Conservation (phyloP, 2,329 filamentous ascomycete genomes). For the Alternaria brassicicola region DNA sequence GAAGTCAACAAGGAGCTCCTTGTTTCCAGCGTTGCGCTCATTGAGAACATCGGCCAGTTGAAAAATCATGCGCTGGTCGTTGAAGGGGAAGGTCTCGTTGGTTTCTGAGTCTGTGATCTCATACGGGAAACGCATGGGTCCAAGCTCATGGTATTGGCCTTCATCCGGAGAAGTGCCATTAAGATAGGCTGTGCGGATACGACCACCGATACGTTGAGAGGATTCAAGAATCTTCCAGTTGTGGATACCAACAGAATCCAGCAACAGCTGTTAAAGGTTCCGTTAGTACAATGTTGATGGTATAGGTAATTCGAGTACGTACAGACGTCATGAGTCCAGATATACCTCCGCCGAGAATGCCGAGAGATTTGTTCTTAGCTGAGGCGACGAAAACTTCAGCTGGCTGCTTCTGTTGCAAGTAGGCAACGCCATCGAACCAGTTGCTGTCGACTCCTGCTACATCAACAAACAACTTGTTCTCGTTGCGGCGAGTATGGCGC, state of each 20-base stretch:
- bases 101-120: slow-evolving; percentile 53
- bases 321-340: slow-evolving; percentile 62
- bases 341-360: slow-evolving; percentile 68
- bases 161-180: slow-evolving; percentile 61
- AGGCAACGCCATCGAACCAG: slow-evolving; percentile 68
- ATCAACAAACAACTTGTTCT: slow-evolving; percentile 42
- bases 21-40: slow-evolving; percentile 58
- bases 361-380: slow-evolving; percentile 62
- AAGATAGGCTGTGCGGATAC: slow-evolving; percentile 66
- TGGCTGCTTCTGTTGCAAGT: slow-evolving; percentile 60
- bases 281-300: not conserved
- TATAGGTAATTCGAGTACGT: not conserved
- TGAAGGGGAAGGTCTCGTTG: slow-evolving; percentile 61
- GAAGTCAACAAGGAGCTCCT: slow-evolving; percentile 58
- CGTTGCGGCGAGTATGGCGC: slow-evolving; percentile 28
- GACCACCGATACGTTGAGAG: slow-evolving; percentile 63
- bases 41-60: slow-evolving; percentile 65
- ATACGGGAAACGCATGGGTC: slow-evolving; percentile 66
- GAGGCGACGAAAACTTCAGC: slow-evolving; percentile 56
- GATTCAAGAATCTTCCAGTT: slow-evolving; percentile 68
- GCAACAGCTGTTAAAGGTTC: slow-evolving; percentile 6
- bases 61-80: slow-evolving; percentile 66
- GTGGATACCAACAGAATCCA: slow-evolving; percentile 59
- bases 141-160: slow-evolving; percentile 69
- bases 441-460: slow-evolving; percentile 61